These are phyloP conservation scores for Penicillium daleae DNA, from an alignment of 495 filamentous ascomycete genomes.

Conservation along the genomic window DNA sequence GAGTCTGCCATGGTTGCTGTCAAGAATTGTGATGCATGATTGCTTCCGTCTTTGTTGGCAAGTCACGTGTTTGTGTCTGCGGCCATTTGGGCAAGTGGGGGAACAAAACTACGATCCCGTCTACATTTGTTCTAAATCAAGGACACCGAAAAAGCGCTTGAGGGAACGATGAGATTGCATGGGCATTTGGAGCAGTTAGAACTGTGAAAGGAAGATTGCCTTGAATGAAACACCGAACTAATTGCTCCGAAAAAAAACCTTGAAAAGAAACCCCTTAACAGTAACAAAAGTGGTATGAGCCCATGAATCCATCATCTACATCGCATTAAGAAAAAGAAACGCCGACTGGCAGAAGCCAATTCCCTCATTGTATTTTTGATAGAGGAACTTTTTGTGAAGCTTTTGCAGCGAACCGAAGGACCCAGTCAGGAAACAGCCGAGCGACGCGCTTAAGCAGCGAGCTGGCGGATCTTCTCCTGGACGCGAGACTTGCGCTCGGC, in stretches of 20 bases:
- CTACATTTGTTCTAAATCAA: slow-evolving; percentile 5
- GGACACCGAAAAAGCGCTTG: slow-evolving; percentile 24
- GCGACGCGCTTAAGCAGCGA: slow-evolving; percentile 45
- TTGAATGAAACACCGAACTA: slow-evolving; percentile 39
- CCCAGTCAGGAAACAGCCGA: slow-evolving; percentile 23
- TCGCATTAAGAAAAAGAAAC: slow-evolving; percentile 33
- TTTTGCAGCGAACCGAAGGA: slow-evolving; percentile 24
- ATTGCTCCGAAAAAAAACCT: slow-evolving; percentile 30
- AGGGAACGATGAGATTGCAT: slow-evolving; percentile 39
- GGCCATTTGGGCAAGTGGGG: not conserved
- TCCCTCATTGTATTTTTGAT: slow-evolving; percentile 29
- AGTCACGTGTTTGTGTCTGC: not conserved
- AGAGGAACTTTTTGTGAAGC: slow-evolving; percentile 29
- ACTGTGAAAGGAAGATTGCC: slow-evolving; percentile 37
- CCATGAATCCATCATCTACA: slow-evolving; percentile 37
- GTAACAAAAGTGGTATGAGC: slow-evolving; percentile 38
- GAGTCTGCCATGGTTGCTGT: not conserved
- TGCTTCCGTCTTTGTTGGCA: not conserved
- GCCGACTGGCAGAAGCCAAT: slow-evolving; percentile 34
- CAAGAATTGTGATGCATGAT: not conserved
- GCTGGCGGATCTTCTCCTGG: slow-evolving; percentile 82
- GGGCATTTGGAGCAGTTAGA: slow-evolving; percentile 41
- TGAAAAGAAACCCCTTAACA: slow-evolving; percentile 20
- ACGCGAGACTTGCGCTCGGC: slow-evolving; percentile 78
- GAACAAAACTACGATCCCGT: not conserved